Evolutionary conservation across 169 alveolate species (phyloP).

Genomic region (Eimeria tenella): DNA sequence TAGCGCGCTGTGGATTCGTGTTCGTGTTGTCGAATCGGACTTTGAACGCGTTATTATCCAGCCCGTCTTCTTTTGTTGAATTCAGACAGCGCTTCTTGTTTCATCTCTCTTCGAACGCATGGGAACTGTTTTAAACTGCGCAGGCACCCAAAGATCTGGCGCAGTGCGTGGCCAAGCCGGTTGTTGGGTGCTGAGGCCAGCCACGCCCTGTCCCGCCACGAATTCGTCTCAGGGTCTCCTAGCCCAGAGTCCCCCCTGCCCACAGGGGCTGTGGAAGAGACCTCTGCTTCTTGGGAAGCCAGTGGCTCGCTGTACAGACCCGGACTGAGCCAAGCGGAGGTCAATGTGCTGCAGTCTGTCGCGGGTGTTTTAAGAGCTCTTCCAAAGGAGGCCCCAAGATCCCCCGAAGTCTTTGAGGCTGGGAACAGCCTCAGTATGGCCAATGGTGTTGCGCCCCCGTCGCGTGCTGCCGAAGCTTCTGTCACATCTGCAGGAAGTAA

Average conservation of each 20-base stretch:
- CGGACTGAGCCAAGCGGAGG: background rate
- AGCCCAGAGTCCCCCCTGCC: background rate
- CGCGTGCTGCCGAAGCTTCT: too few relatives aligned
- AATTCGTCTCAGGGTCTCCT: background rate
- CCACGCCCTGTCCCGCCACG: conserved; percentile 9
- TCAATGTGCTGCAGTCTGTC: background rate
- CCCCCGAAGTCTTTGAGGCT: too few relatives aligned
- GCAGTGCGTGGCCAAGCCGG: conserved; percentile 21
- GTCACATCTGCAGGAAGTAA: too few relatives aligned
- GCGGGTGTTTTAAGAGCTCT: background rate
- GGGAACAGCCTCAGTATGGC: too few relatives aligned
- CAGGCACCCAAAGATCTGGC: conserved; percentile 25
- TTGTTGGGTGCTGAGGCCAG: conserved; percentile 6
- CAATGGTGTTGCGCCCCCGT: too few relatives aligned
- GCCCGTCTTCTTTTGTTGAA: too few relatives aligned
- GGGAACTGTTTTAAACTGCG: background rate
- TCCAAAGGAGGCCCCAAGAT: background rate
- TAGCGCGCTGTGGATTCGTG: too few relatives aligned
- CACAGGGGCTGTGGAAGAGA: background rate
- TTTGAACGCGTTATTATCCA: too few relatives aligned
- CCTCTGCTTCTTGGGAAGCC: background rate
- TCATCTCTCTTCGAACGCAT: background rate
- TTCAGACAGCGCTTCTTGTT: too few relatives aligned
- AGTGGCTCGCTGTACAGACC: background rate
- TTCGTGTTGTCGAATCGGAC: too few relatives aligned